Conservation (phyloP, 257 asterid species). For the Thymus mandschuricus region DNA sequence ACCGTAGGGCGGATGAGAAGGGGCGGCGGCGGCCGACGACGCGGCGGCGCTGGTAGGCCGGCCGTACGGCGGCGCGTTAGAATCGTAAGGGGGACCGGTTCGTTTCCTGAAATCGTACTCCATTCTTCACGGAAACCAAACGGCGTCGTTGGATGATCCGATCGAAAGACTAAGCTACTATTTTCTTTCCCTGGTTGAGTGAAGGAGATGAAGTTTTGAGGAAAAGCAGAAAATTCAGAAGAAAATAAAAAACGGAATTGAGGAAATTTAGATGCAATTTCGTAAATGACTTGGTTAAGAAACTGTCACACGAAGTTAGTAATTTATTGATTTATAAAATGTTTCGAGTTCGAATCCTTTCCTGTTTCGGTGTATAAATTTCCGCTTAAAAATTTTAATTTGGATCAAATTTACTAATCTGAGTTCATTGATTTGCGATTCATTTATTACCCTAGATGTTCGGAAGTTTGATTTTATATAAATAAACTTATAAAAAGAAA, state of each 20-base stretch:
- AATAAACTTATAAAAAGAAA: too few relatives aligned
- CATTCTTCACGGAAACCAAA: conserved; percentile 27
- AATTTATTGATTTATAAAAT: too few relatives aligned
- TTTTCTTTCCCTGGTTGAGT: neutral
- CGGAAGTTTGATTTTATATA: too few relatives aligned
- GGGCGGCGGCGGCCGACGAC: conserved; percentile 39
- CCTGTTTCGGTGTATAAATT: too few relatives aligned
- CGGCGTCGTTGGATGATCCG: conserved; percentile 18
- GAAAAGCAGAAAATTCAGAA: neutral
- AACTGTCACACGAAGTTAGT: too few relatives aligned
- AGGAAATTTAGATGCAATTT: conserved; percentile 28
- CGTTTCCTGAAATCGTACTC: conserved; percentile 58
- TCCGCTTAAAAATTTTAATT: too few relatives aligned
- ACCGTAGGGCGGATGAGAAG: conserved; percentile 42
- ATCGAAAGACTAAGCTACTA: neutral
- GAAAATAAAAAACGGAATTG: neutral
- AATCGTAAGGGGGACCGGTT: conserved; percentile 41
- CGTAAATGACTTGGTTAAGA: neutral
- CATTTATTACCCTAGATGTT: too few relatives aligned
- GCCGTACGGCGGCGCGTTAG: conserved; percentile 41
- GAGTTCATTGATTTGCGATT: too few relatives aligned
- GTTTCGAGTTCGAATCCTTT: too few relatives aligned
- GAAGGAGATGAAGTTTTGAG: neutral
- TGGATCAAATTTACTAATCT: too few relatives aligned
- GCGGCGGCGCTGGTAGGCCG: conserved; percentile 44